Evolutionary conservation across 345 rosid genomes (phyloP), one percentile per base, ranked within the genome.

Genomic region (Eucalyptus pauciflora): DNA sequence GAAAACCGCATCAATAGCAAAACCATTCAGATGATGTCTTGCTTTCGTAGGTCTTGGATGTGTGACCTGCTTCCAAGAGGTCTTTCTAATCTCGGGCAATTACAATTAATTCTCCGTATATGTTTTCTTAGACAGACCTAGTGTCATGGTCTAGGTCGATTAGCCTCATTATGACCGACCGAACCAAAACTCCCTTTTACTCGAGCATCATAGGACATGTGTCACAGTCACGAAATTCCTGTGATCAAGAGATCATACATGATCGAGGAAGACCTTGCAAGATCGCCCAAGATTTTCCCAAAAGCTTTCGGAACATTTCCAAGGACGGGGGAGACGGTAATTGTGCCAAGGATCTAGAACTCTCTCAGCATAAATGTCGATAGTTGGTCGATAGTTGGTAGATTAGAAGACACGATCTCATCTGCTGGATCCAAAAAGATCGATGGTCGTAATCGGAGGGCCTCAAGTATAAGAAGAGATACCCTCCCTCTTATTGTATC

Each of bases 241-340:
- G 0, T 22, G 7, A 52, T 2, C 0, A 52, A 18, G 56, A 52
- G 24, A 52, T 4, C 56, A 52, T 52, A 8, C 56, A 18, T 52
- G 56, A 52, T 52, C 24, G 4, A 52, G 0, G 22, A 51, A 51
- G 17, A 52, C 56, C 9, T 17, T 0, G 10, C 56, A 52, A 17
- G 56, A 52, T 52, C 2, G 10, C 56, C 56, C 24, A 7, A 52
- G 9, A 52, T 17, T 17, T 52, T 52, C 56, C 24, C 56, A 52
- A 52, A 4, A 52, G 56, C 10, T 52, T 52, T 18, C 2, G 1
- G 10, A 52, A 52, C 9, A 0, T 52, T 52, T 52, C 0, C 24
- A 52, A 52, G 22, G 56, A 52, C 0, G 20, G 9, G 9, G 0
- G 2, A 52, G 24, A 52, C 1, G 0, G 2, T 52, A 51, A 7